phyloP scores from a whole-genome alignment of 2,329 filamentous ascomycete genomes.

The Monilinia laxa region DNA sequence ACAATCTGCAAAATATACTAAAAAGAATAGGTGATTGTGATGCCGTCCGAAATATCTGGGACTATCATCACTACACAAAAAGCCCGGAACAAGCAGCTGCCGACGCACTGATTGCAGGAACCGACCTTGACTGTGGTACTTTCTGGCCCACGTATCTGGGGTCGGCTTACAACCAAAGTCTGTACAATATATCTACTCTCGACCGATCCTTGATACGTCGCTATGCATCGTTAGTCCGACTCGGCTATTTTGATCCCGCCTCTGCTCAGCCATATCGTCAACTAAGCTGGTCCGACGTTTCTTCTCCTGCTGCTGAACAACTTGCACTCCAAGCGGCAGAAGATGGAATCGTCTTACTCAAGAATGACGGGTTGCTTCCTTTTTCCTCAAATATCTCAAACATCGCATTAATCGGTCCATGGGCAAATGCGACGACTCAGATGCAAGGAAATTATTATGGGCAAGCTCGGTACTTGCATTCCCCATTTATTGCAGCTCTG shows the following conservation, averaged over 20 bases:
- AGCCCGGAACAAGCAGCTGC: constrained; percentile 27
- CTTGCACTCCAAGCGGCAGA: constrained; percentile 33
- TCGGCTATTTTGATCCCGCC: constrained; percentile 57
- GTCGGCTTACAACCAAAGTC: constrained; percentile 38
- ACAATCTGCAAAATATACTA: background rate
- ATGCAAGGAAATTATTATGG: constrained; percentile 36
- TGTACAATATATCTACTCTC: constrained; percentile 48
- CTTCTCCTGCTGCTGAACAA: constrained; percentile 26
- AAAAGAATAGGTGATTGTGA: constrained; percentile 45
- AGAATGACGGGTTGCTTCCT: constrained; percentile 35
- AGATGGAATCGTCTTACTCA: constrained; percentile 34
- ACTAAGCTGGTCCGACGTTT: constrained; percentile 48
- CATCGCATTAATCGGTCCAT: constrained; percentile 33
- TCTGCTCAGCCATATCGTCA: constrained; percentile 49
- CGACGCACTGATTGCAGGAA: constrained; percentile 29
- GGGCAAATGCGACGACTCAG: constrained; percentile 31
- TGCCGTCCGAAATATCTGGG: constrained; percentile 55
- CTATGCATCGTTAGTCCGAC: constrained; percentile 54
- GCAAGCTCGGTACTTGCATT: constrained; percentile 29
- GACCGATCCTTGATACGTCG: constrained; percentile 52
- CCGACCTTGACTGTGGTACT: constrained; percentile 33
- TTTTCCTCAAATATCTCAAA: constrained; percentile 21
- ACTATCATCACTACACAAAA: constrained; percentile 42
- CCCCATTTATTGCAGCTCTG: constrained; percentile 49
- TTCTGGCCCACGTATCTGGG: constrained; percentile 27